Base-by-base conservation (phyloP, 129 eudicot species). In the Tanacetum coccineum region DNA sequence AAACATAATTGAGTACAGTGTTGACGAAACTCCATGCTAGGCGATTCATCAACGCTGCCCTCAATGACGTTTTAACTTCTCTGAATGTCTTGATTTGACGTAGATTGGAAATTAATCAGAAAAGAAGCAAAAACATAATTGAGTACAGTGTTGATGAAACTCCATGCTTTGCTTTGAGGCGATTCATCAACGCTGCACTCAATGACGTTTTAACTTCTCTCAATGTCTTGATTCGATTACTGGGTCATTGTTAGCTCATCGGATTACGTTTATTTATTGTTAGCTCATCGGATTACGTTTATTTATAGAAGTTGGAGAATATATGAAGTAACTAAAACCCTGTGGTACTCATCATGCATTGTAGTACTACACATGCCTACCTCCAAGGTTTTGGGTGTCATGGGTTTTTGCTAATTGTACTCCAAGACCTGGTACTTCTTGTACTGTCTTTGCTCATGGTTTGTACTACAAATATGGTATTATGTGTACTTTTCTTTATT, bases 131-230 rank as follows among this genome's bases (percentile, higher is more conserved):
- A 86, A 83, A 62, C 85, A 75, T 83, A 75, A 89, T 81, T 86
- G 92, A 81, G 68, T 83, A 84, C 78, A 75, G 86, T 19, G 82
- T 75, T 59, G 87, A 86, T 48, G 81, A 84, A 80, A 26, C 64
- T 13, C 59, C 2, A 21, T 9, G 64, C 17, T 44, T 14, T n/a
- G n/a, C n/a, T n/a, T 7, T 9, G 13, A 54, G 0, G 47, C 15
- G 50, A 70, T 84, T 76, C 92, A 90, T 90, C 97, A 90, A 90
- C 91, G 97, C 97, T 90, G 95, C 97, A 90, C 97, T 90, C 95
- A 90, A 90, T 87, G 88, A 90, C 62, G 81, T 78, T 82, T 84
- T 78, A 49, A 77, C 78, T 84, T 79, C 87, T 78, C 73, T 65
- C 70, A 67, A 59, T 15, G 25, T 32, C 53, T 13, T 59, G 50